A percentile compares a stretch with the other conserved stretches of the same genome.
Conservation (phyloP, 2,329 filamentous ascomycete species). For the Talaromyces sp. region DNA sequence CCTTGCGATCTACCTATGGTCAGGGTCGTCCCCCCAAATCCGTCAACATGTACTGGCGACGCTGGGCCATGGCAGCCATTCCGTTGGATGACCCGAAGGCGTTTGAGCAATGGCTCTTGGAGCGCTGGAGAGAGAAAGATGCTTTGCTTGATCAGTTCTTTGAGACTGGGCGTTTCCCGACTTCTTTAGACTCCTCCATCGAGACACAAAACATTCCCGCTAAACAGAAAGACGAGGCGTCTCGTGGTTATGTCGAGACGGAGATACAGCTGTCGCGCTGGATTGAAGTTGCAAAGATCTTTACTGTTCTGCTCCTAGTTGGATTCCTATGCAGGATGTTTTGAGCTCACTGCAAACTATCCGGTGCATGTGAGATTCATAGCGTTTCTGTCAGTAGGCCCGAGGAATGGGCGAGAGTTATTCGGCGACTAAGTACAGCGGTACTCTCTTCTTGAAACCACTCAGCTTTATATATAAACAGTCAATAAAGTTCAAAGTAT, state of each 20-base stretch:
- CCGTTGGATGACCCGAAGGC: conserved; percentile 69
- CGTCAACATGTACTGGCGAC: conserved; percentile 94
- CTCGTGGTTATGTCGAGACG: conserved; percentile 43
- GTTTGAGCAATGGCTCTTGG: conserved; percentile 81
- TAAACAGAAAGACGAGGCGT: conserved; percentile 31
- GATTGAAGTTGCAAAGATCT: conserved; percentile 45
- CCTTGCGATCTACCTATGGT: conserved; percentile 80
- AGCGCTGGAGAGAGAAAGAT: conserved; percentile 91
- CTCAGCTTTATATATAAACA: neutral
- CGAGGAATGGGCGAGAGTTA: neutral
- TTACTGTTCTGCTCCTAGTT: conserved; percentile 36
- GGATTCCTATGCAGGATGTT: conserved; percentile 7
- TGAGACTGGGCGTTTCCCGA: conserved; percentile 74
- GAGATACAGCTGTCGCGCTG: conserved; percentile 43
- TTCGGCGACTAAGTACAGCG: neutral
- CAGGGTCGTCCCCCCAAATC: conserved; percentile 87
- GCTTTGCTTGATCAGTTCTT: conserved; percentile 79
- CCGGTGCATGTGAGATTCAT: neutral
- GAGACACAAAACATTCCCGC: conserved; percentile 41
- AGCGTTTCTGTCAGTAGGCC: neutral
- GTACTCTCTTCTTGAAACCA: neutral
- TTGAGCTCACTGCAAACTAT: neutral
- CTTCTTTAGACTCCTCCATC: conserved; percentile 55
- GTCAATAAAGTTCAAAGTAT: neutral
- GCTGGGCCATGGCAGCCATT: conserved; percentile 76